Evolutionary conservation across 2,329 filamentous ascomycete genomes (phyloP), one percentile per base, ranked within the genome.

Genomic region (Xylariaceae sp.): DNA sequence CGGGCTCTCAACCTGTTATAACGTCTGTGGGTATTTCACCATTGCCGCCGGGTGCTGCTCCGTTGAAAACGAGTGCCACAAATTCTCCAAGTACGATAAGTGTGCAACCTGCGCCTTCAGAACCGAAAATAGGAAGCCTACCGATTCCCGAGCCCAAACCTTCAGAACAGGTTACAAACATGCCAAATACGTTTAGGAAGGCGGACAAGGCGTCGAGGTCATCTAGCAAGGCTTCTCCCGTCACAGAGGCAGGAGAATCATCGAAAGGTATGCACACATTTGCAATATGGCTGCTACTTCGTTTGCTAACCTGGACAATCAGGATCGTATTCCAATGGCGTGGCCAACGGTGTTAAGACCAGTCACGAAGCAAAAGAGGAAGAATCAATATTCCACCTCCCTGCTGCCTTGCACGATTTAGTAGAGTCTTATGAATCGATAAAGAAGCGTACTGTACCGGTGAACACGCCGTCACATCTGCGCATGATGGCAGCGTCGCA

Each of bases 301-400:
- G 50, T 24, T 59, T 61, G 46, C 49, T 64, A 53, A 69, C 66
- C 55, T 16, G 26, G 17, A 33, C 9, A 47, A 41, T 29, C 60
- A 77, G 75, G 69, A 40, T 67, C 76, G 26, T 78, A 80, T 66
- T 72, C 79, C 3, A 87, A 86, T 70, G 79, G 83, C 45, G 68
- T 76, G 40, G 66, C 78, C 11, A 86, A 86, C 63, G 82, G 81
- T 11, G 73, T 79, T 68, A 83, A 81, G 69, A 65, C 75, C 6
- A 44, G 24, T 19, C 71, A 75, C 24, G 76, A 80, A 60, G 71
- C 77, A 24, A 72, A 75, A 28, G 69, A 75, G 43, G 79, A 72
- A 83, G 65, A 97, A 75, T 95, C 90, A 11, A 89, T 97, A 66
- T 99, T 94, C 74, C 93, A 98, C 73, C 84, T 99, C 33, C 95